Evolutionary conservation across 2,329 filamentous ascomycete species (phyloP), one percentile per base, ranked within the genome.

Genomic region (Talaromyces marneffei): DNA sequence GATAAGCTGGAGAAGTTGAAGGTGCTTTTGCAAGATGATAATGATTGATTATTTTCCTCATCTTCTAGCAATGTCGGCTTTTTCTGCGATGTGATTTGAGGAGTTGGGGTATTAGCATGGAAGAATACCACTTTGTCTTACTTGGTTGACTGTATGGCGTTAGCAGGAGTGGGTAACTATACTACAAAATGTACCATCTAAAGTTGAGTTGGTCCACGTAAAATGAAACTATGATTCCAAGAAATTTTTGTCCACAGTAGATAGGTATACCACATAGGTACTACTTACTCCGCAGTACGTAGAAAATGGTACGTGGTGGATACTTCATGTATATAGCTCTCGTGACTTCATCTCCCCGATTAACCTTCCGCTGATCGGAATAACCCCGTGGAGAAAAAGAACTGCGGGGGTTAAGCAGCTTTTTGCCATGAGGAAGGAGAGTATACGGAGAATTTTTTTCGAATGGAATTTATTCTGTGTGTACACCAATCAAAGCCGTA

Each of bases 1-100:
- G 76, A 78, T 65, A 77, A 77, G 59, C 62, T 78, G 40, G 69
- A 74, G 54, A 75, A 76, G 60, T 64, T 78, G 56, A 77, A 75
- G 40, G 75, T 77, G 4, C 62, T 78, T 33, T 65, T 77, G 18
- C 66, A 70, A 52, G 74, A 76, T 57, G 74, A 77, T 23, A 69
- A 64, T 29, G 70, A 73, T 52, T 71, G 62, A 46, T 27, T 37
- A 7, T 50, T 27, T 23, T 46, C 29, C 20, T 14, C 6, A 8
- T 18, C 23, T 52, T 20, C 2, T 12, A 14, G 29, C 10, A 20
- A 9, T 52, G n/a, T 56, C n/a, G 14, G 16, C 20, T 37, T 31
- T 33, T 53, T 48, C 12, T 31, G 33, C 3, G 33, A 3, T 35
- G 33, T 35, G 27, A 14, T 9, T 27, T 9, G 48, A 52, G 48